Evolutionary conservation across 2,329 filamentous ascomycete genomes (phyloP), one percentile per base, ranked within the genome.

Genomic region (Fusarium xyrophilum): DNA sequence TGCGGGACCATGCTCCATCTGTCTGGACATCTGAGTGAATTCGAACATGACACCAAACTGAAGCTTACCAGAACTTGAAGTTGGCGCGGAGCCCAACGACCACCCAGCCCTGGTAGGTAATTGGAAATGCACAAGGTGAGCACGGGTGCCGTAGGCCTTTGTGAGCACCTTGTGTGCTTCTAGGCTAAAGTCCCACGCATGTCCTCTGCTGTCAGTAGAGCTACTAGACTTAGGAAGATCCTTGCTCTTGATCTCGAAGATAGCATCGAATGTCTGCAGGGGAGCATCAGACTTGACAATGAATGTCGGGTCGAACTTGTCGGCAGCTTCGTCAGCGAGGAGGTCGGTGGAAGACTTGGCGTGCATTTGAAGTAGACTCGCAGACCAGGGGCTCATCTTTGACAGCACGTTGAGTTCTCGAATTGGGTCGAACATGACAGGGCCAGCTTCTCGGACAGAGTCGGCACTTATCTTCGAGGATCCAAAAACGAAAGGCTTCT

Each of bases 331-430:
- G 74, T 96, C 89, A 60, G 91, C 91, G 12, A 98, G 84, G 74
- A 93, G 89, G 23, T 87, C 85, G 28, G 96, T 82, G 1, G 93
- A 95, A 43, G 87, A 84, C 65, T 84, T 88, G 40, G 95, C 93
- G 75, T 97, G 90, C 55, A 89, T 85, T 47, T 89, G 89, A 43
- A 99, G 83, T 60, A 90, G 79, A 27, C 82, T 81, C 70, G 94
- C 96, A 12, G 94, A 96, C 90, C 91, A 97, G 17, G 88, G 80
- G 1, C 89, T 91, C 91, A 97, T 97, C 79, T 97, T 97, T 81
- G 90, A 97, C 9, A 97, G 81, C 23, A 98, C 75, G 71, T 99
- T 99, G 57, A 96, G 82, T 32, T 89, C 87, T 66, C 91, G 86
- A 27, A 83, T 82, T 0, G 88, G 87, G 76, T 98, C 95, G 75